These are phyloP conservation scores for Phytophthora gonapodyides DNA, from an alignment of 352 stramenopile species.

Conservation along the genomic window DNA sequence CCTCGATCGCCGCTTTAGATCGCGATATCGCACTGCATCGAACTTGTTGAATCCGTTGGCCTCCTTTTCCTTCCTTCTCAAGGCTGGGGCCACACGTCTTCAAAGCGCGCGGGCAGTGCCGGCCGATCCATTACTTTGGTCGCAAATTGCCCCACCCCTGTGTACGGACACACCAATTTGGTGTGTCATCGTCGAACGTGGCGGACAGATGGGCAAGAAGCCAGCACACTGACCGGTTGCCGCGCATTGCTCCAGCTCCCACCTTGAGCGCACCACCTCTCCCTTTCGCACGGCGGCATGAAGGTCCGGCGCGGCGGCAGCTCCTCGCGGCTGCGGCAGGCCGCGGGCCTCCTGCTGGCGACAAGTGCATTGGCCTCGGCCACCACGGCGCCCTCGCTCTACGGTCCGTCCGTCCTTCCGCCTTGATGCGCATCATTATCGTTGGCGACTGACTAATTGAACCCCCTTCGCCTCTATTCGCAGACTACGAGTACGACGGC, in stretches of 20 bases:
- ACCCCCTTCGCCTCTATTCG: neutral
- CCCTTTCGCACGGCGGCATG: conserved; percentile 25
- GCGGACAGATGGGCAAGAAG: conserved; percentile 34
- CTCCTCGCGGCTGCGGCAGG: conserved; percentile 28
- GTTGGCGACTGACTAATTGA: neutral
- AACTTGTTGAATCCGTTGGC: too few relatives aligned
- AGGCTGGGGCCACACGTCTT: too few relatives aligned
- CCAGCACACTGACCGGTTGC: conserved; percentile 25
- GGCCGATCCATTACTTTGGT: too few relatives aligned
- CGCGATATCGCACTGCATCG: too few relatives aligned
- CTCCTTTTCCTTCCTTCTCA: too few relatives aligned
- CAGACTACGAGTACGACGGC: conserved; percentile 78
- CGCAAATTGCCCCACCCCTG: conserved; percentile 7
- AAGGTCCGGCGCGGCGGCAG: conserved; percentile 31
- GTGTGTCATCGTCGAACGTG: conserved; percentile 18
- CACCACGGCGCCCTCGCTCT: conserved; percentile 50
- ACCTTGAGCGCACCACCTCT: conserved; percentile 14
- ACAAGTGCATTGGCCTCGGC: conserved; percentile 24
- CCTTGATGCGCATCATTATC: conserved; percentile 19
- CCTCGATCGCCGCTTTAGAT: too few relatives aligned
- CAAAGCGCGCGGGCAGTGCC: too few relatives aligned
- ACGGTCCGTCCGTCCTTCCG: conserved; percentile 36
- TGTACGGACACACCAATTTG: conserved; percentile 16
- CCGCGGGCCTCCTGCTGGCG: conserved; percentile 27
- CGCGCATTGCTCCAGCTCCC: conserved; percentile 25